Conservation (phyloP, 2,329 filamentous ascomycete species). For the Fulvia fulva region DNA sequence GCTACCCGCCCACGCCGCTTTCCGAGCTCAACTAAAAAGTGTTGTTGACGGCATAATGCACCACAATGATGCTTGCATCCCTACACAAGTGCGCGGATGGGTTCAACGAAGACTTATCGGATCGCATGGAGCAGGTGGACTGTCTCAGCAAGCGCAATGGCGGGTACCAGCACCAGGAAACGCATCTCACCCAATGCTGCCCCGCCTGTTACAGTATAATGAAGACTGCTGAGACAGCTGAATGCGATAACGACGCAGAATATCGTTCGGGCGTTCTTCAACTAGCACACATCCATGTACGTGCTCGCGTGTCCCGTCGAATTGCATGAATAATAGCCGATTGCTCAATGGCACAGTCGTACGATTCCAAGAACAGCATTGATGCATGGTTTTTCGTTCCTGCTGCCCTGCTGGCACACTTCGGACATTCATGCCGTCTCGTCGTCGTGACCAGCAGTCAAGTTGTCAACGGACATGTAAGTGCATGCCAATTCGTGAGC, state of each 20-base stretch:
- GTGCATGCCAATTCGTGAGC: too few species aligned
- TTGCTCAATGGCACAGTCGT: neutral
- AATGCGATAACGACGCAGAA: conserved; percentile 2
- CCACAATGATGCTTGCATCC: neutral
- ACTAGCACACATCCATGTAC: neutral
- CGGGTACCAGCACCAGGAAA: neutral
- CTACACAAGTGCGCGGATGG: neutral
- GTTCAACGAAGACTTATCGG: conserved; percentile 10
- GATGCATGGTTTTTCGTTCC: neutral
- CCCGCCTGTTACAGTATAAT: neutral
- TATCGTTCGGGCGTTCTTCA: neutral
- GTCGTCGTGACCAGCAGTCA: neutral
- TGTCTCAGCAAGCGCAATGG: conserved; percentile 5
- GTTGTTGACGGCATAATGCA: conserved; percentile 4
- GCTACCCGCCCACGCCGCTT: conserved; percentile 7
- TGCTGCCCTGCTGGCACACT: neutral
- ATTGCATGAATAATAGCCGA: neutral
- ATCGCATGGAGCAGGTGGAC: neutral
- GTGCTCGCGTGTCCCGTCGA: neutral
- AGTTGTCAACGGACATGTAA: neutral
- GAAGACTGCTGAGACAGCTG: neutral
- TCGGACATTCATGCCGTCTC: neutral
- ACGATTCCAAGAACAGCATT: neutral
- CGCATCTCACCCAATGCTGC: neutral
- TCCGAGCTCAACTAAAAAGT: conserved; percentile 5